Base-by-base conservation (phyloP, 768 basidiomycete species). In the Suillus fuscotomentosus region DNA sequence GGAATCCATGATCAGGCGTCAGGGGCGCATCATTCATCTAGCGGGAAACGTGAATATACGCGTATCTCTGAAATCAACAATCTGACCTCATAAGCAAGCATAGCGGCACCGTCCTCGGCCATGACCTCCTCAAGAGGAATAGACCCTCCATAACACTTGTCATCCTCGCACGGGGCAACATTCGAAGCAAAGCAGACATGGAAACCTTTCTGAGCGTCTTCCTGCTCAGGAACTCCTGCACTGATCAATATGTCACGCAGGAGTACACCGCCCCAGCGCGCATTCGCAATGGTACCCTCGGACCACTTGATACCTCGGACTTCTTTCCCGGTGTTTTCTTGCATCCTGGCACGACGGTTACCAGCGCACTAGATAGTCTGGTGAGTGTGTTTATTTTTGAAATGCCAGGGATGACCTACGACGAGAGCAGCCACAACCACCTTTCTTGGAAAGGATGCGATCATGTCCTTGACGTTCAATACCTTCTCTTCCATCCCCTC, bases 271-370 rank as follows among this genome's bases (percentile, higher is more conserved):
- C 81, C 80, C 90, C 90, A 92, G 63, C 76, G 79, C 68, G 84
- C 85, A 71, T 91, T 91, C 63, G 85, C 85, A 55, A 89, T 84
- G n/a, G 87, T 88, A 22, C 87, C 90, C 63, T 88, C 86, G 24
- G 79, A 79, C 88, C 88, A 90, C 4, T 80, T 81, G 27, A 90
- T 82, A 9, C 88, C 88, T 43, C 84, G 76, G 0, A 88, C 88
- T 2, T 63, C 47, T 17, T 47, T 66, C 0, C 80, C 77, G 63
- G 85, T 87, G 47, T 83, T 80, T 8, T 78, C 75, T 9, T 82
- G 84, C 88, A 89, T 89, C 75, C 87, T 86, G 60, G 82, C 84
- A 13, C 88, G 80, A 65, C 88, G 80, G 67, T 88, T 88, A n/a
- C 88, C 88, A 8, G 88, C 88, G 66, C 88, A 89, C 86, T 79